Conservation (phyloP, 2,329 filamentous ascomycete species). For the Pyrenophora tritici-repentis region DNA sequence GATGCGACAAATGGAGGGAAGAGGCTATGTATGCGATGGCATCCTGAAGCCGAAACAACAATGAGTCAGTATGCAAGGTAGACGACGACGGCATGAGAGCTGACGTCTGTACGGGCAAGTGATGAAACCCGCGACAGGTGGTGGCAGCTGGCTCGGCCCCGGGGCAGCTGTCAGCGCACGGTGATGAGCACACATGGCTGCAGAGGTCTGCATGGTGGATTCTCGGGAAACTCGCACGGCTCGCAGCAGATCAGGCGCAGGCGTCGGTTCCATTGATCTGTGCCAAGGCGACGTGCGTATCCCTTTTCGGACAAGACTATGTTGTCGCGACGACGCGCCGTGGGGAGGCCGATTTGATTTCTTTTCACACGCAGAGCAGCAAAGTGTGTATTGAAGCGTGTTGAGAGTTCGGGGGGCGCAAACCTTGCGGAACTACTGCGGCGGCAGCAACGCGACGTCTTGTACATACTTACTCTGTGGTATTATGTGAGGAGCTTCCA, state of each 20-base stretch:
- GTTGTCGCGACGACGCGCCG: not conserved
- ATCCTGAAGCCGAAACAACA: not conserved
- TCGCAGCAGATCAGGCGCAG: slow-evolving; percentile 21
- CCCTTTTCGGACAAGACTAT: slow-evolving; percentile 9
- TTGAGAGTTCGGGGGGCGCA: not conserved
- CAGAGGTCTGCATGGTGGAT: slow-evolving; percentile 18
- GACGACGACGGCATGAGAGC: not conserved
- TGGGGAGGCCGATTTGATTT: not conserved
- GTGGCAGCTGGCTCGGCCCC: too few relatives aligned
- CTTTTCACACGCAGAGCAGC: not conserved
- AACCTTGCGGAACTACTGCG: slow-evolving; percentile 1
- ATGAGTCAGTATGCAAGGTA: slow-evolving; percentile 1
- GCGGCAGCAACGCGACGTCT: not conserved
- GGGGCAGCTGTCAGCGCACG: slow-evolving; percentile 3
- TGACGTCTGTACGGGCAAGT: slow-evolving; percentile 1
- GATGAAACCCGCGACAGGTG: slow-evolving; percentile 6
- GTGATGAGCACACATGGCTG: not conserved
- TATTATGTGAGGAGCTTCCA: slow-evolving; percentile 10
- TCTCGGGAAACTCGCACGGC: slow-evolving; percentile 20
- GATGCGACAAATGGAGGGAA: not conserved
- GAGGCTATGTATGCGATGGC: not conserved
- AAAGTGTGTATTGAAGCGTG: not conserved
- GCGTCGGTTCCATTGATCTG: not conserved
- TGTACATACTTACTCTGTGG: too few relatives aligned
- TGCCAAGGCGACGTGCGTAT: not conserved